Evolutionary conservation across 805 yeast species (phyloP), one percentile per base, ranked within the genome.

Genomic region (Yamadazyma endophytica): DNA sequence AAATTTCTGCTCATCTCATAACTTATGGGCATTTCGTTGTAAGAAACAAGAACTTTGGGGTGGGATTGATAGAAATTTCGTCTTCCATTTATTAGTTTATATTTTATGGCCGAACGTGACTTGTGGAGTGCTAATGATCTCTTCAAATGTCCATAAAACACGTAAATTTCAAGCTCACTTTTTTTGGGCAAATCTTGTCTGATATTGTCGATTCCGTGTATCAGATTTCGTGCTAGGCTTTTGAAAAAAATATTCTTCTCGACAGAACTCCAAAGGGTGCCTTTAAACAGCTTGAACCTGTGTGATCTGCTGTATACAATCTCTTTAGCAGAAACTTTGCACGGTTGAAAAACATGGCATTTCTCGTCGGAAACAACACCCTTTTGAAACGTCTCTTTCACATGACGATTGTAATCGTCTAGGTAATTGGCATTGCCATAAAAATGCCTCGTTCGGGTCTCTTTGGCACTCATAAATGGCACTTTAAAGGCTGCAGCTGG

Each of bases 171-270:
- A 1, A 56, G 18, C 3, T 45, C 37, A 4, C 73, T 54, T 43
- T 77, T 78, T 4, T 44, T 37, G 0, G 67, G 66, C 5, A 78
- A 37, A 9, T 55, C 43, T 2, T 42, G 43, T 9, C 52, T 44
- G 1, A 78, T 70, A 9, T 48, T 31, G 6, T 73, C 75, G 1
- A 62, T 31, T n/a, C 67, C 45, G 32, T 64, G 65, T 14, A 75
- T 76, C 2, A 79, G 68, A 42, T 61, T 68, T 20, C 78, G 53
- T 1, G 72, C 64, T 19, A 79, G 46, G 14, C 66, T 57, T 13
- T 58, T 56, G 48, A 76, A 79, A 48, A 79, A 79, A 9, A 33
- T 23, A 13, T 70, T 72, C 41, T 78, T 77, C 33, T 79, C 83
- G 1, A 35, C 32, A 1, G 46, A 35, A 1, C 64, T 46, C 84